phyloP scores from a whole-genome alignment of 2,329 filamentous ascomycete species.

The Neospermospora avenae region DNA sequence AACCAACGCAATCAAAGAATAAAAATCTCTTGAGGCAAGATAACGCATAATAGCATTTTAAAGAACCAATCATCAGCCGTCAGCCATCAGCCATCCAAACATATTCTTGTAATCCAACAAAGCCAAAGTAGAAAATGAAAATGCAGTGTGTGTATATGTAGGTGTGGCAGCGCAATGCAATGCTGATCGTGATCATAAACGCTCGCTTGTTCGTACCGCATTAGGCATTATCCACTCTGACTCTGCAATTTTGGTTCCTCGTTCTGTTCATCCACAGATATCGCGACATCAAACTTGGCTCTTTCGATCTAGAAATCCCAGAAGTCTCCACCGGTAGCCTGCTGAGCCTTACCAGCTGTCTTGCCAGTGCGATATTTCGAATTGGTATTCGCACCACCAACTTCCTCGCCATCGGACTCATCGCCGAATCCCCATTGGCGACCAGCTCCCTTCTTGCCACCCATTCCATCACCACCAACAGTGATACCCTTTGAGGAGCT shows the following conservation, averaged over 20 bases:
- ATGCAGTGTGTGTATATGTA: conserved; percentile 1
- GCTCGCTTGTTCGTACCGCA: conserved; percentile 15
- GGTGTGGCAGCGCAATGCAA: conserved; percentile 1
- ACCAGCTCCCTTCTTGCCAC: conserved; percentile 30
- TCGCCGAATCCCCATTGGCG: conserved; percentile 55
- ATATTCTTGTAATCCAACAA: not conserved
- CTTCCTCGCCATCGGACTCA: conserved; percentile 44
- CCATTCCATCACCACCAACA: conserved; percentile 30
- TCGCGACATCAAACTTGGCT: too few relatives aligned
- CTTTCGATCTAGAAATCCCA: conserved; percentile 35
- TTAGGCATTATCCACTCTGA: conserved; percentile 20
- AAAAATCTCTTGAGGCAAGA: not conserved
- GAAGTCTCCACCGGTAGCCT: conserved; percentile 36
- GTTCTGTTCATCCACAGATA: too few relatives aligned
- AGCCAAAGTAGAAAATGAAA: not conserved
- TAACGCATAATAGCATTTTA: not conserved
- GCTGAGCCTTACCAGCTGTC: conserved; percentile 26
- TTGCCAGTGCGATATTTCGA: conserved; percentile 31
- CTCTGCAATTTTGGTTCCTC: not conserved
- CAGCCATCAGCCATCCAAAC: not conserved
- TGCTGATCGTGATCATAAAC: conserved; percentile 16
- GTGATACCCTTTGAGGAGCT: conserved; percentile 33
- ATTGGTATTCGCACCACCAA: conserved; percentile 26
- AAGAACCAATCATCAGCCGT: not conserved
- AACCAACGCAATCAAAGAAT: not conserved